These are phyloP conservation scores for Dioscorea zingiberensis DNA, from an alignment of 106 monocot genomes.

Conservation along the genomic window DNA sequence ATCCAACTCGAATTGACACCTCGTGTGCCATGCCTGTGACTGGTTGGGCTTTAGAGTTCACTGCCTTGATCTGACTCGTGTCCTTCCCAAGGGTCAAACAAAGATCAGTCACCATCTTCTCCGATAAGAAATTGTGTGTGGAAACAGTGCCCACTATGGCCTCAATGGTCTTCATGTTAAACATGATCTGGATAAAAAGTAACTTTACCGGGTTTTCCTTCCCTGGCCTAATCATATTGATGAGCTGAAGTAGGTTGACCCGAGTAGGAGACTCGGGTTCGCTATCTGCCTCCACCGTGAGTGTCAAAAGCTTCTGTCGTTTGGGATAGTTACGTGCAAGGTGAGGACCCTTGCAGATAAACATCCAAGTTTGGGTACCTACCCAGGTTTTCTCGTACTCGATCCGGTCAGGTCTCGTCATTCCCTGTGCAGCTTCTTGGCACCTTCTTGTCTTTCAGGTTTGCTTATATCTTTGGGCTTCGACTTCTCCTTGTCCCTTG, in stretches of 20 bases:
- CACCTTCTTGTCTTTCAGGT: not conserved
- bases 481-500: no score
- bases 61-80: not conserved
- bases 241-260: not conserved
- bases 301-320: not conserved
- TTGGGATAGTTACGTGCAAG: not conserved
- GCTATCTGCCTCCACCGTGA: not conserved
- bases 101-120: not conserved
- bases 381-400: not conserved
- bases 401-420: not conserved
- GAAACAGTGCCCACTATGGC: not conserved
- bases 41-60: no score
- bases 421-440: no score
- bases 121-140: not conserved
- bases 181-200: not conserved
- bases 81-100: not conserved
- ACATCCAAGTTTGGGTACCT: no score
- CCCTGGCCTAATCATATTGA: no score
- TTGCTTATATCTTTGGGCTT: not conserved
- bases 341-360: not conserved
- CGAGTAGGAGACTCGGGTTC: not conserved
- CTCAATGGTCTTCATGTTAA: not conserved
- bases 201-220: not conserved
- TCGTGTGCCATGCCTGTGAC: not conserved
- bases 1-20: not conserved